phyloP scores from a whole-genome alignment of 371 early-diverging fungal species.

The Capillidium heterosporum region DNA sequence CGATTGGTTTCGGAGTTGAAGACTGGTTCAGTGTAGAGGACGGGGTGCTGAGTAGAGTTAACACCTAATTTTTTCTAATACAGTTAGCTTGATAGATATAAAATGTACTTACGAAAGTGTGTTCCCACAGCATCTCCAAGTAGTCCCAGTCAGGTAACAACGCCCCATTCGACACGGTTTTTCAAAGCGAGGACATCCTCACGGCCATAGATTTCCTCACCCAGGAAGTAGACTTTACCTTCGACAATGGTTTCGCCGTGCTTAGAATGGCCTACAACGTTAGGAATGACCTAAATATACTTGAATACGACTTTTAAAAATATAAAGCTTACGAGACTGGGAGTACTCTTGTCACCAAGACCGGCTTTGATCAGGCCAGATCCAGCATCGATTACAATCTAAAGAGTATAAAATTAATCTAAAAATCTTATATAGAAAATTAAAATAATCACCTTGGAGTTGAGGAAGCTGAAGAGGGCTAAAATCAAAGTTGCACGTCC shows the following conservation, averaged over 20 bases:
- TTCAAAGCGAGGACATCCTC: slow-evolving; percentile 98
- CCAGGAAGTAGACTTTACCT: slow-evolving; percentile 99
- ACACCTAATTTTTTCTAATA: slow-evolving; percentile 67
- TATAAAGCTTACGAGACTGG: slow-evolving; percentile 79
- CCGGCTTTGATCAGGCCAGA: slow-evolving; percentile 99
- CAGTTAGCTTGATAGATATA: slow-evolving; percentile 5
- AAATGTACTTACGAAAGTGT: slow-evolving; percentile 51
- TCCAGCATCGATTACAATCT: slow-evolving; percentile 89
- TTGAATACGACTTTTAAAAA: not conserved
- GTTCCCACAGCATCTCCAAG: slow-evolving; percentile 99
- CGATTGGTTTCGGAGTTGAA: slow-evolving; percentile 99
- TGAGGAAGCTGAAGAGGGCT: too few relatives aligned
- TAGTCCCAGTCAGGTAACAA: slow-evolving; percentile 99
- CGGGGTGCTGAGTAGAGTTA: slow-evolving; percentile 93
- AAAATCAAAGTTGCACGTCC: too few relatives aligned
- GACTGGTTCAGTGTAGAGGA: slow-evolving; percentile 97
- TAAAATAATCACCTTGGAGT: too few relatives aligned
- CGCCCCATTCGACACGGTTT: slow-evolving; percentile 99
- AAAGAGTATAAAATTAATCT: too few relatives aligned
- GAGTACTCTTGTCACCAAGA: slow-evolving; percentile 99
- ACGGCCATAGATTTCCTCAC: slow-evolving; percentile 99
- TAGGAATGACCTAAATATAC: slow-evolving; percentile 73
- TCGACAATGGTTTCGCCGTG: slow-evolving; percentile 99
- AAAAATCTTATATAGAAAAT: too few relatives aligned
- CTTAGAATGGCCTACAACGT: slow-evolving; percentile 98